Evolutionary conservation across 169 alveolate species (phyloP), one percentile per base, ranked within the genome.

Genomic region (Babesia ovis): DNA sequence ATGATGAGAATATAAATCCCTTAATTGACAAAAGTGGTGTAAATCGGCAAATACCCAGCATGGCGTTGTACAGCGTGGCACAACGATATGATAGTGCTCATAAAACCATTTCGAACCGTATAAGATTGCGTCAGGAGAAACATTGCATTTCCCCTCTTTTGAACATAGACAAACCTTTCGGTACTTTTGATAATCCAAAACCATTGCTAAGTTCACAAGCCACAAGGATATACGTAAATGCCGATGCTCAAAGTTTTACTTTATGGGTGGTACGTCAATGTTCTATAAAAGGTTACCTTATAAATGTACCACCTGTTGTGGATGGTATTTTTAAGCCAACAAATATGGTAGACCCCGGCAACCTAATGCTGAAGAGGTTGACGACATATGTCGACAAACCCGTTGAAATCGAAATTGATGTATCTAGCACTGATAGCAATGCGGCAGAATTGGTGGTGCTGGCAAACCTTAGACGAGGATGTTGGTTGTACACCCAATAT

Each of bases 401-500:
- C 5, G 56, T 12, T 48, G 32, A 20, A 12, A 8, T 48, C 5
- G 27, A 12, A 6, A 48, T 54, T 6, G 61, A 54, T n/a, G 41
- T 54, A 11, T 54, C 61, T n/a, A 54, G 61, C 22, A 25, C 12
- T 20, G 34, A 20, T 34, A 54, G 22, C 12, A 11, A 29, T 23
- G 35, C 14, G 41, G 27, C n/a, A 5, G 43, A 54, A 9, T 6
- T 54, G 43, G 12, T 54, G 4, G 41, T 54, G 6, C 22, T 54
- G 41, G 34, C 61, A 5, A 27, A 54, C 61, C 61, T 54, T 11
- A 54, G 61, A 29, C 6, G 61, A 35, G 61, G 61, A 9, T 22
- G 41, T n/a, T 54, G 61, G 61, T n/a, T 54, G 61, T 54, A 54
- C 41, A 23, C 43, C 5, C 61, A 54, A 22, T 54, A 54, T n/a